These are phyloP conservation scores for Boletus rex-veris DNA, from an alignment of 768 basidiomycete genomes.

Conservation along the genomic window DNA sequence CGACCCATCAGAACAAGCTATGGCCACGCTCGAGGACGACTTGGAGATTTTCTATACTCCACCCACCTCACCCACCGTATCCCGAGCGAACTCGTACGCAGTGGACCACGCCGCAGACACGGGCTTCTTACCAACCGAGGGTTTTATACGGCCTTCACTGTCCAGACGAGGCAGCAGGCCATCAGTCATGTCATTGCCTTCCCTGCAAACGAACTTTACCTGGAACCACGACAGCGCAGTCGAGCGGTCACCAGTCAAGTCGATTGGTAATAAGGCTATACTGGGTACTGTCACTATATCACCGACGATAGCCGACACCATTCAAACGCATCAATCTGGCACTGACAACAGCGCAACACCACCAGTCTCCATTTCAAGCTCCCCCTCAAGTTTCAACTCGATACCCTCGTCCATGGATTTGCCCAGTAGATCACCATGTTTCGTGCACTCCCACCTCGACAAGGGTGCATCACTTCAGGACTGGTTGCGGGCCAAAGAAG, in stretches of 20 bases:
- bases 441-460: constrained; percentile 90
- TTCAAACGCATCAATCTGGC: constrained; percentile 14
- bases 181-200: constrained; percentile 22
- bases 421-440: constrained; percentile 68
- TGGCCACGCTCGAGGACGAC: constrained; percentile 35
- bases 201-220: constrained; percentile 33
- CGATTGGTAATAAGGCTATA: constrained; percentile 19
- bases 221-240: constrained; percentile 37
- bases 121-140: constrained; percentile 9
- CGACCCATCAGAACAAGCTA: constrained; percentile 14
- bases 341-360: constrained; percentile 12
- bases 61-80: constrained; percentile 38
- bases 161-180: constrained; percentile 35
- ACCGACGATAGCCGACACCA: constrained; percentile 17
- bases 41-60: constrained; percentile 42
- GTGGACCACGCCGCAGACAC: constrained; percentile 11
- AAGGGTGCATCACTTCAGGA: constrained; percentile 74
- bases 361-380: constrained; percentile 25
- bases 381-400: constrained; percentile 26
- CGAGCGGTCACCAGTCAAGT: constrained; percentile 28
- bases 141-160: constrained; percentile 35
- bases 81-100: constrained; percentile 18
- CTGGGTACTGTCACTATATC: constrained; percentile 10
- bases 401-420: constrained; percentile 28
- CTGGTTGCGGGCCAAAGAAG: constrained; percentile 52